These are phyloP conservation scores for Exophiala viscosa DNA, from an alignment of 2,329 filamentous ascomycete species.

Conservation along the genomic window DNA sequence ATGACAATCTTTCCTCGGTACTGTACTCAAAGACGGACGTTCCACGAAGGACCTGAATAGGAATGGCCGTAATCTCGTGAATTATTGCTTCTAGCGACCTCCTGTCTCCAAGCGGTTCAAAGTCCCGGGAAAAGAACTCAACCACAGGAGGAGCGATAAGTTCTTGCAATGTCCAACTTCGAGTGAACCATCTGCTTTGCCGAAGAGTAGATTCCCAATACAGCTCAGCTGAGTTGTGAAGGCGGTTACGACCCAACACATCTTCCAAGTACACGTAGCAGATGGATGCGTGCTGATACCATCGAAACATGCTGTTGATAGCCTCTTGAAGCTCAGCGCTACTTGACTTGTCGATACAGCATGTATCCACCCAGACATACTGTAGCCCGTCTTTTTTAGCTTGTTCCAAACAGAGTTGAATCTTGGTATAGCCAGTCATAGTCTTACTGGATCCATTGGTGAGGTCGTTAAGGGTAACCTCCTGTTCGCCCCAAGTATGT, in stretches of 20 bases:
- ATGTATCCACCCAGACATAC: conserved; percentile 30
- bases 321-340: conserved; percentile 17
- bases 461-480: neutral
- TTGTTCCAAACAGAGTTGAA: conserved; percentile 23
- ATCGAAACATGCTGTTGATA: conserved; percentile 20
- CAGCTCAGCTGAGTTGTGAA: neutral
- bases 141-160: conserved; percentile 26
- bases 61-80: conserved; percentile 14
- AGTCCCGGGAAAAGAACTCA: conserved; percentile 15
- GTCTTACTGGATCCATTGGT: neutral
- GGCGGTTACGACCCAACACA: neutral
- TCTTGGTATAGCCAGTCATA: conserved; percentile 28
- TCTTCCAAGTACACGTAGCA: conserved; percentile 25
- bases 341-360: conserved; percentile 27
- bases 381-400: conserved; percentile 28
- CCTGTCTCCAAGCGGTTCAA: conserved; percentile 1
- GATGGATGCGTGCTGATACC: conserved; percentile 23
- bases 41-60: neutral
- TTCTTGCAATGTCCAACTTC: conserved; percentile 28
- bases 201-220: neutral
- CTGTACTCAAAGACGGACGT: neutral
- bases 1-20: conserved; percentile 17
- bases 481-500: neutral
- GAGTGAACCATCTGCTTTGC: conserved; percentile 17
- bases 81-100: neutral